Evolutionary conservation across 306 rosid species (phyloP), one percentile per base, ranked within the genome.

Genomic region (Medicago ruthenica): DNA sequence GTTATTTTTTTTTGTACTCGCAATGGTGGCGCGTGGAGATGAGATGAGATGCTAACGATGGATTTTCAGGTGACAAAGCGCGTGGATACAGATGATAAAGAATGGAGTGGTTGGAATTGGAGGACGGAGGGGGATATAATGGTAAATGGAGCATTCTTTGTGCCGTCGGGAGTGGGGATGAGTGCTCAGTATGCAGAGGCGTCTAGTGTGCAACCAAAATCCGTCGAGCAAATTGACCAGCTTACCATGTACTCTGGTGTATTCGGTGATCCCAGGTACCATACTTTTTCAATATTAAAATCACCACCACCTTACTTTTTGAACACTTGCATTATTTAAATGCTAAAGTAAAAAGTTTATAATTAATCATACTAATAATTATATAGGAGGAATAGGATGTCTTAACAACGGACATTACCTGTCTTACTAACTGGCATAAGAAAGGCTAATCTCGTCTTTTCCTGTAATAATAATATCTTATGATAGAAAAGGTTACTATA

Each of bases 71-170:
- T 96, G 82, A 96, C 99, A 2, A 96, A 92, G 97, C 93, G 99
- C 79, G 97, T 96, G 97, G 98, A 96, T 13, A 92, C 98, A 1
- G 53, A 79, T 31, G 96, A 89, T 54, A 60, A 79, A 0, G 83
- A 90, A 0, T 96, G 99, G 99, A 55, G 79, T 9, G 92, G 36
- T 6, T 96, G 99, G 99, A 96, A 96, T 66, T 96, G 99, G 99
- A 87, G 91, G 48, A 86, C 99, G 14, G 98, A 89, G 3, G 98
- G 98, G 80, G 99, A 96, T 70, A 4, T 89, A 10, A 89, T 96
- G 97, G 97, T 90, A 70, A 96, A 96, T 75, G 99, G 99, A 7
- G 99, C 99, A 0, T 96, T 89, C 83, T 96, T 96, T 27, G 99
- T 96, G 20, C 97, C 99, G 0, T 96, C 99, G 0, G 99, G 99